Evolutionary conservation across 208 protist species (phyloP).

Genomic region (Leishmania aethiopica): DNA sequence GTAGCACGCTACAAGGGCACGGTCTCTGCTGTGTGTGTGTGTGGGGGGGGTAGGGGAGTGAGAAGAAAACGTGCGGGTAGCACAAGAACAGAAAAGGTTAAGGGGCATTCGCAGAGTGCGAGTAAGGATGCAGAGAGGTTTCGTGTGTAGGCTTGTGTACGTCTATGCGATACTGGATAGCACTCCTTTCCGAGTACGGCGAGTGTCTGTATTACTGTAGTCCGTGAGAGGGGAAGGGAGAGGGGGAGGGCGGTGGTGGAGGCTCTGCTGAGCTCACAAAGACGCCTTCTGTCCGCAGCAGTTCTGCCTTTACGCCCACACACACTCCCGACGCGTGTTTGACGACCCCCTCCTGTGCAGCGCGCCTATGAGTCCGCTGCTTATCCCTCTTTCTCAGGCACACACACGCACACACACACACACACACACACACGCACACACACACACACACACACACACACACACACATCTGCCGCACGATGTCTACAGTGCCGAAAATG

Average conservation of each 20-base stretch:
- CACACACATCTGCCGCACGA: too few relatives aligned
- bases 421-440: too few relatives aligned
- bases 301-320: not conserved
- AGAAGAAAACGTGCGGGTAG: not conserved
- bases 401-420: not conserved
- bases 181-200: not conserved
- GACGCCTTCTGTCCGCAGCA: not conserved
- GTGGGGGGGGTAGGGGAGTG: not conserved
- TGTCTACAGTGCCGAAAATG: too few relatives aligned
- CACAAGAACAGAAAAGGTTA: too few relatives aligned
- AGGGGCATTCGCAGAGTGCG: not conserved
- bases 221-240: not conserved
- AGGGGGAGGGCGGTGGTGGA: not conserved
- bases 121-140: not conserved
- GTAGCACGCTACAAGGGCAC: not conserved
- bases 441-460: not conserved
- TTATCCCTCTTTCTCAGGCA: not conserved
- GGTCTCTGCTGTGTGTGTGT: not conserved
- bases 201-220: not conserved
- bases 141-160: not conserved
- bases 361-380: not conserved
- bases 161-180: not conserved
- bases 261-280: not conserved
- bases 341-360: not conserved
- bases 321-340: not conserved